Evolutionary conservation across 371 early-diverging fungal genomes (phyloP).

Genomic region (Rhizopus stolonifer): DNA sequence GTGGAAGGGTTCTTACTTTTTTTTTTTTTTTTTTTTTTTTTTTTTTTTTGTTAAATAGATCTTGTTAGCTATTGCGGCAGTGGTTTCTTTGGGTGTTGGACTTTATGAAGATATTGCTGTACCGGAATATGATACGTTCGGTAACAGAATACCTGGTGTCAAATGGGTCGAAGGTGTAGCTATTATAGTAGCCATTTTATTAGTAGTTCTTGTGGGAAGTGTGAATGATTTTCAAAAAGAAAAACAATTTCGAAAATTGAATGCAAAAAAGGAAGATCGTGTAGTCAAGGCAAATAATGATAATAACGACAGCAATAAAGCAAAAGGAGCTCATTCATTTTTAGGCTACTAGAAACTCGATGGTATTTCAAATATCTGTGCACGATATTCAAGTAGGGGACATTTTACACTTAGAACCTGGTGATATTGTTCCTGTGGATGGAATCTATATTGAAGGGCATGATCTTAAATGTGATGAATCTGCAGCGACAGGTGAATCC

Average conservation of each 20-base stretch:
- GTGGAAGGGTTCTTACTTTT: no score
- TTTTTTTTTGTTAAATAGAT: slow-evolving; percentile 31
- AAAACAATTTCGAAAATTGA: slow-evolving; percentile 74
- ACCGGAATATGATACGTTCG: slow-evolving; percentile 26
- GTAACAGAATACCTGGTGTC: slow-evolving; percentile 40
- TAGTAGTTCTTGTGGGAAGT: slow-evolving; percentile 76
- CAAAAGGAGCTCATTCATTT: background rate
- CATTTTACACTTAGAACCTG: slow-evolving; percentile 85
- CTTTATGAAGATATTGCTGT: slow-evolving; percentile 72
- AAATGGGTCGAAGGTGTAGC: slow-evolving; percentile 78
- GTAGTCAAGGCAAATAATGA: slow-evolving; percentile 51
- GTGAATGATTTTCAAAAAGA: slow-evolving; percentile 87
- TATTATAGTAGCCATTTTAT: slow-evolving; percentile 72
- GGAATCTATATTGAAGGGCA: slow-evolving; percentile 79
- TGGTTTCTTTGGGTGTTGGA: slow-evolving; percentile 83
- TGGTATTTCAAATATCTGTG: slow-evolving; percentile 74
- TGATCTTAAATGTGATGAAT: slow-evolving; percentile 85
- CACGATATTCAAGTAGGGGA: slow-evolving; percentile 86
- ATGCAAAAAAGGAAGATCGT: slow-evolving; percentile 78
- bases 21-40: no score
- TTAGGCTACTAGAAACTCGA: slow-evolving; percentile 71
- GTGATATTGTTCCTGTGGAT: slow-evolving; percentile 88
- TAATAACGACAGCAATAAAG: no score
- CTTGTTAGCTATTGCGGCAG: slow-evolving; percentile 73
- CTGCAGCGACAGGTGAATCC: slow-evolving; percentile 89